Base-by-base conservation (phyloP, 2,329 filamentous ascomycete species). In the Colletotrichum tabaci region DNA sequence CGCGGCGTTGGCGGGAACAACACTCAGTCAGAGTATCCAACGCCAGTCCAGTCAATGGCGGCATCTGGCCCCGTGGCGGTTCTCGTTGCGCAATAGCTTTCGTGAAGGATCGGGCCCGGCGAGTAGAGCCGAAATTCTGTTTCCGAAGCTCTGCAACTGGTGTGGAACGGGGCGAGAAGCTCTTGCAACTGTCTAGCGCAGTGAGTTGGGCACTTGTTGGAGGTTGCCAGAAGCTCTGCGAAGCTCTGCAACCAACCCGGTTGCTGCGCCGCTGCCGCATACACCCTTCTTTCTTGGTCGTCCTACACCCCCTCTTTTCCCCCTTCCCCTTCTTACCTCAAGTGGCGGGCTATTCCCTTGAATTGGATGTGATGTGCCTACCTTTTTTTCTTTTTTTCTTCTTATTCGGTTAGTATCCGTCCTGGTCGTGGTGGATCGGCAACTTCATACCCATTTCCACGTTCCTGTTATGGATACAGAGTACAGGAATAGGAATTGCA, bases 101-200 rank as follows among this genome's bases (percentile, higher is more conserved):
- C 15, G 47, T 52, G 30, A 42, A 61, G 46, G 35, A 61, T 61
- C 2, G 35, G 26, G 60, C 40, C 67, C 21, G 61, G 55, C n/a
- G 42, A 42, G 62, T 55, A 49, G 47, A 61, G 62, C 30, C 12
- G 46, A 53, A 62, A 26, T 68, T 63, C 30, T 53, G 38, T 40
- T 50, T 61, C 44, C 44, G 53, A 68, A 71, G 65, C 68, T 71
- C 46, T 68, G 64, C 40, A 62, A 52, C 13, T 30, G 42, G 7
- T 21, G 26, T n/a, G 38, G 35, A 58, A 26, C 23, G 42, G 46
- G 42, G n/a, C 7, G 23, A 46, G 42, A 71, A 71, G 68, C 68
- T 71, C 68, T 71, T 50, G 64, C 64, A 71, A 71, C 68, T 55
- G 46, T 15, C 47, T 68, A 71, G 68, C 68, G 53, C 47, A 46